Conservation (phyloP, 2,329 filamentous ascomycete species). For the Aspergillus terreus region DNA sequence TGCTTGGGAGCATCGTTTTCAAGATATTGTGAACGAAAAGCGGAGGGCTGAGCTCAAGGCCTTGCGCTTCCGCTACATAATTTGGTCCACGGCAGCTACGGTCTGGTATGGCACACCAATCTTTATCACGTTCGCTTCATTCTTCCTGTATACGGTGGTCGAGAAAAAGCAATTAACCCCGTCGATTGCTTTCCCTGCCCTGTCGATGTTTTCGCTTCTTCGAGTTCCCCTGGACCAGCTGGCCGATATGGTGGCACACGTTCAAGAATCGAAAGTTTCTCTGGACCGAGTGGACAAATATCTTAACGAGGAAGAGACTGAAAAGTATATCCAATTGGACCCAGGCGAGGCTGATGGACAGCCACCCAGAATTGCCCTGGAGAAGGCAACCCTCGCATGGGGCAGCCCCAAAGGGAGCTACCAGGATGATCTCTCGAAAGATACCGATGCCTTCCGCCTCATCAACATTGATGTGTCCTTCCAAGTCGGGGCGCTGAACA, state of each 20-base stretch:
- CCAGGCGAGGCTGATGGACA: slow-evolving; percentile 67
- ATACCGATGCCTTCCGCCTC: slow-evolving; percentile 73
- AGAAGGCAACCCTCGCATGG: slow-evolving; percentile 84
- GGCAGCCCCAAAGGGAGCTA: slow-evolving; percentile 56
- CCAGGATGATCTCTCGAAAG: slow-evolving; percentile 57
- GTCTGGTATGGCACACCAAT: slow-evolving; percentile 96
- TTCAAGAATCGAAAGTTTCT: slow-evolving; percentile 95
- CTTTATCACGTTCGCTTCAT: slow-evolving; percentile 93
- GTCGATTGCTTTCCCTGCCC: slow-evolving; percentile 90
- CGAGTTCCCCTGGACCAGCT: slow-evolving; percentile 91
- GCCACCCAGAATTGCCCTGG: slow-evolving; percentile 75
- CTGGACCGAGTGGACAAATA: slow-evolving; percentile 96
- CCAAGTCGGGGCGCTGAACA: slow-evolving; percentile 78
- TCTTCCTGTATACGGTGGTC: slow-evolving; percentile 85
- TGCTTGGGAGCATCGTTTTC: slow-evolving; percentile 93
- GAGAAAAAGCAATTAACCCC: slow-evolving; percentile 87
- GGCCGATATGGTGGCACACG: slow-evolving; percentile 97
- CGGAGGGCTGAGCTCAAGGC: slow-evolving; percentile 72
- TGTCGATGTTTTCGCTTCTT: slow-evolving; percentile 92
- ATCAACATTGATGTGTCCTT: slow-evolving; percentile 83
- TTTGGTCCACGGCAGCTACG: slow-evolving; percentile 89
- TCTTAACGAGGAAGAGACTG: slow-evolving; percentile 86
- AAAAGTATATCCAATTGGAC: slow-evolving; percentile 85
- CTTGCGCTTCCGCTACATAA: slow-evolving; percentile 75
- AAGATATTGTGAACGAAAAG: slow-evolving; percentile 83